Percentiles rank a stretch among this genome's conserved stretches.
Evolutionary conservation across 352 stramenopile genomes (phyloP).

Genomic region (Blastocystis hominis): DNA sequence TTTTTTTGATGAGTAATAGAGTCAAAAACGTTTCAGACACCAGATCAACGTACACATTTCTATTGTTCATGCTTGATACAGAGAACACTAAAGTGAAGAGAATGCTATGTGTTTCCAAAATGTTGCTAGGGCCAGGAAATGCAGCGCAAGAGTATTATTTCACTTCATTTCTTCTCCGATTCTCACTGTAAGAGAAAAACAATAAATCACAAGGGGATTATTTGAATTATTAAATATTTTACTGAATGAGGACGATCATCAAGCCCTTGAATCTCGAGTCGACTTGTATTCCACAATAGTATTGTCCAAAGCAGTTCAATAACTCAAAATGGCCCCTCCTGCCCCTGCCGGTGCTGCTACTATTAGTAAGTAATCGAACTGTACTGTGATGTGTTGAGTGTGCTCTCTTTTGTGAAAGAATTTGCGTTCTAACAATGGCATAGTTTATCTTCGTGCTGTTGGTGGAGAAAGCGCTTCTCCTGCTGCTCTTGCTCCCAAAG

Average conservation of each 20-base stretch:
- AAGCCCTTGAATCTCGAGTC: neutral
- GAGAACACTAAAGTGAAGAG: no score
- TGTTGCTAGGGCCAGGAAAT: no score
- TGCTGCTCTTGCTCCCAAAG: constrained; percentile 95
- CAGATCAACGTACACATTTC: no score
- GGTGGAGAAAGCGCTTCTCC: constrained; percentile 94
- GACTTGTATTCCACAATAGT: neutral
- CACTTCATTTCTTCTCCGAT: no score
- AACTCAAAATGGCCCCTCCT: constrained; percentile 53
- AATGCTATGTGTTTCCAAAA: no score
- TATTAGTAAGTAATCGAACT: constrained; percentile 42
- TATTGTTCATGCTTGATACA: no score
- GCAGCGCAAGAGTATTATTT: no score
- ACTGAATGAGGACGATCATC: neutral
- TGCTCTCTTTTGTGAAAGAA: neutral
- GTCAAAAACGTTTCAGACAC: no score
- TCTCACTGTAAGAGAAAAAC: no score
- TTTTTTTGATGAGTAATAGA: neutral
- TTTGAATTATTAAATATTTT: no score
- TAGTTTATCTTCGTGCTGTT: constrained; percentile 87
- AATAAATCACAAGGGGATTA: no score
- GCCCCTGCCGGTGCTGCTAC: constrained; percentile 57
- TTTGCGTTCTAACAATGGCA: constrained; percentile 73
- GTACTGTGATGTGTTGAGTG: neutral
- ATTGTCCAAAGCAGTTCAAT: constrained; percentile 48